Percentiles rank a stretch among this genome's conserved stretches.
Conservation (phyloP, 805 yeast species). For the Tetrapisispora nanseiensis region DNA sequence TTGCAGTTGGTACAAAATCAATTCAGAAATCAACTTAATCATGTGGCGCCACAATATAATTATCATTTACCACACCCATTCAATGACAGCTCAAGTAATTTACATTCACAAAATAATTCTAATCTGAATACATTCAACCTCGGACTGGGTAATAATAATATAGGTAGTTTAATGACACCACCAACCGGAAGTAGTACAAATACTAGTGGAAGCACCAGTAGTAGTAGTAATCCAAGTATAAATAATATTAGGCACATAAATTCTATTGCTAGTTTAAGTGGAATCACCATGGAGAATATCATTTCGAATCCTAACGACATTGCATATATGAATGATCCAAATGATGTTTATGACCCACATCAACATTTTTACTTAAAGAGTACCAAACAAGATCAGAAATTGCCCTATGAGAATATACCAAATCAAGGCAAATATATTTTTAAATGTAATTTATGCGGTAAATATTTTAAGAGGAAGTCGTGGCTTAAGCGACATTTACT, state of each 20-base stretch:
- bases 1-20: not conserved
- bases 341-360: not conserved
- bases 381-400: not conserved
- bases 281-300: not conserved
- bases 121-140: not conserved
- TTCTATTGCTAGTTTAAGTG: not conserved
- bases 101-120: not conserved
- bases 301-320: not conserved
- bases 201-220: not conserved
- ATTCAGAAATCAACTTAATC: not conserved
- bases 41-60: not conserved
- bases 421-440: not conserved
- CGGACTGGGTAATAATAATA: not conserved
- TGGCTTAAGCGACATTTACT: slow-evolving; percentile 26
- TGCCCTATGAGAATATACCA: not conserved
- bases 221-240: not conserved
- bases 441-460: slow-evolving; percentile 24
- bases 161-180: not conserved
- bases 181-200: not conserved
- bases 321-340: not conserved
- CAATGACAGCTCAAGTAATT: not conserved
- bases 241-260: not conserved
- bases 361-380: not conserved
- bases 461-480: slow-evolving; percentile 25
- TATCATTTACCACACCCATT: not conserved